These are phyloP conservation scores for Auriscalpium microsporum DNA, from an alignment of 768 basidiomycete species.

Conservation along the genomic window DNA sequence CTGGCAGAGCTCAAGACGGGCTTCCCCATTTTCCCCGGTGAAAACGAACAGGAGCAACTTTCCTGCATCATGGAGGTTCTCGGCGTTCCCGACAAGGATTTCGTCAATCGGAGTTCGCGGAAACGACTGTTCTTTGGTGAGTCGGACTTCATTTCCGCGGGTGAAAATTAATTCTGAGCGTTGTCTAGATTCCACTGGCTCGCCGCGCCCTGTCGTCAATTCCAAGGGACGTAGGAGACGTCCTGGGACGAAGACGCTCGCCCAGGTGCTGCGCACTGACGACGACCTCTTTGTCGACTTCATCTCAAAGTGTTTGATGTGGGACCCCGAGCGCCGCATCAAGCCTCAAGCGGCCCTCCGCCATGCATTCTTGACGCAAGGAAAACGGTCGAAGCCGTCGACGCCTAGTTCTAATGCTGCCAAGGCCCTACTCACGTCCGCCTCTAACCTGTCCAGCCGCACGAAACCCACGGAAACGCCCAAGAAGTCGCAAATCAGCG, in stretches of 20 bases:
- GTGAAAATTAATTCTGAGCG: neutral
- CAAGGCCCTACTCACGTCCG: conserved; percentile 49
- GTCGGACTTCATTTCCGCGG: conserved; percentile 15
- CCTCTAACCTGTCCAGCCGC: conserved; percentile 44
- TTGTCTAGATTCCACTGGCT: conserved; percentile 77
- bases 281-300: conserved; percentile 97
- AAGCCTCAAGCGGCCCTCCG: conserved; percentile 90
- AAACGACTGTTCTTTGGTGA: conserved; percentile 94
- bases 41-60: conserved; percentile 97
- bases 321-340: conserved; percentile 94
- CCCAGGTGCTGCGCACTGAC: conserved; percentile 82
- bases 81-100: conserved; percentile 90
- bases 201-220: conserved; percentile 88
- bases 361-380: conserved; percentile 78
- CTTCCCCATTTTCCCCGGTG: conserved; percentile 97
- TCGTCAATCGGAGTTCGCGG: conserved; percentile 87
- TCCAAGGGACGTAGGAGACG: conserved; percentile 91
- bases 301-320: conserved; percentile 91
- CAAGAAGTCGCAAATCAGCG: conserved; percentile 85
- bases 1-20: conserved; percentile 95
- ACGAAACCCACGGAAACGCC: conserved; percentile 65
- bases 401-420: conserved; percentile 35
- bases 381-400: conserved; percentile 41
- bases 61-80: conserved; percentile 99
- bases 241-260: conserved; percentile 84